These are phyloP conservation scores for Metarhizium sp. DNA, from an alignment of 2,329 filamentous ascomycete genomes.

Conservation along the genomic window DNA sequence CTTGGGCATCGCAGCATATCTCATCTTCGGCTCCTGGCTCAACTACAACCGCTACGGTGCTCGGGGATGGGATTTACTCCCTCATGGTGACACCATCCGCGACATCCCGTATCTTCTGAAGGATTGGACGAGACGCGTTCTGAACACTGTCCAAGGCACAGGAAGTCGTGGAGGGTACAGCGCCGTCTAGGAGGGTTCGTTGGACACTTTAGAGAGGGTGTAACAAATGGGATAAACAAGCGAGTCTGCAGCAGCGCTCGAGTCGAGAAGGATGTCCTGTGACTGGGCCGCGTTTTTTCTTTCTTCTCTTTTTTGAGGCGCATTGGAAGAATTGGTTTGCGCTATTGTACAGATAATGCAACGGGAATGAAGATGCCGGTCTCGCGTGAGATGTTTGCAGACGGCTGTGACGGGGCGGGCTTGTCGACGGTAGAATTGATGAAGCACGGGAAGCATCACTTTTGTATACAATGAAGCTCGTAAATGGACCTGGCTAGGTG, in stretches of 20 bases:
- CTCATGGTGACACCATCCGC: constrained; percentile 84
- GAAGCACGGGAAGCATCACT: background rate
- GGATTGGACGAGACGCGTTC: constrained; percentile 72
- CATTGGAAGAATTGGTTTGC: constrained; percentile 8
- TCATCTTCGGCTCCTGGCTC: constrained; percentile 97
- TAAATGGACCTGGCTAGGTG: background rate
- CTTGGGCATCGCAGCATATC: constrained; percentile 74
- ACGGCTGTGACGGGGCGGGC: background rate
- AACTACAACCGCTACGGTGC: constrained; percentile 98
- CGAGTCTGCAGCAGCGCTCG: background rate
- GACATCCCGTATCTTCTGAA: constrained; percentile 88
- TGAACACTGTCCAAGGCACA: constrained; percentile 76
- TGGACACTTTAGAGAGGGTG: background rate
- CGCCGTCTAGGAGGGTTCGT: constrained; percentile 55
- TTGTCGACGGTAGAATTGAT: background rate
- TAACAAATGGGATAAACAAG: background rate
- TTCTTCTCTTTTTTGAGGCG: too few species aligned
- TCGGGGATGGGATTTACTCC: constrained; percentile 87
- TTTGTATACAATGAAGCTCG: background rate
- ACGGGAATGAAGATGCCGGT: background rate
- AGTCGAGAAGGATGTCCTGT: background rate
- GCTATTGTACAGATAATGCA: constrained; percentile 14
- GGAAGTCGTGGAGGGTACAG: constrained; percentile 87
- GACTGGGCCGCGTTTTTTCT: constrained; percentile 13
- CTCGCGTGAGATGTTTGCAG: background rate